phyloP scores from a whole-genome alignment of 106 monocot species.

The Acanthochlamys bracteata region DNA sequence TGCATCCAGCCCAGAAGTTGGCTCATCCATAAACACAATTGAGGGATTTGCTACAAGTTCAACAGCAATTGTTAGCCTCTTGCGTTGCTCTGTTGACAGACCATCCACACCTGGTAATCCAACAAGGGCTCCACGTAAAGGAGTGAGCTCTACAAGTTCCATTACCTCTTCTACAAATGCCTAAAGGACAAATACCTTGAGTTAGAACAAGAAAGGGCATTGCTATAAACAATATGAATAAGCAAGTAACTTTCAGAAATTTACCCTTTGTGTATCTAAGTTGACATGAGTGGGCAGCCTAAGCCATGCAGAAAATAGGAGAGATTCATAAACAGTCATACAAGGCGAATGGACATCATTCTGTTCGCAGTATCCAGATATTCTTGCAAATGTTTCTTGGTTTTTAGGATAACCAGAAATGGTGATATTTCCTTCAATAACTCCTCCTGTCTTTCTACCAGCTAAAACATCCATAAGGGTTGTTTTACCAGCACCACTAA shows the following conservation, averaged over 20 bases:
- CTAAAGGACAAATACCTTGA: conserved; percentile 23
- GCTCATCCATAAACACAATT: conserved; percentile 99
- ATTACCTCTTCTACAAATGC: conserved; percentile 95
- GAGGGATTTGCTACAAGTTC: conserved; percentile 99
- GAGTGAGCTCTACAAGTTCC: conserved; percentile 92
- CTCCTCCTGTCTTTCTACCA: conserved; percentile 94
- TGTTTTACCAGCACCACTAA: conserved; percentile 99
- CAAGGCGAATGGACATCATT: conserved; percentile 99
- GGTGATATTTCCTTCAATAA: conserved; percentile 75
- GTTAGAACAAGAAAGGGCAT: conserved; percentile 1
- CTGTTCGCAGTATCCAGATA: conserved; percentile 97
- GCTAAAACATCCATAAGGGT: conserved; percentile 99
- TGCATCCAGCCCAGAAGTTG: conserved; percentile 98
- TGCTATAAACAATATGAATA: background rate
- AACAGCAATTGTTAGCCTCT: conserved; percentile 93
- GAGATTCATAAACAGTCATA: conserved; percentile 81
- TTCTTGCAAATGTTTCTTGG: conserved; percentile 91
- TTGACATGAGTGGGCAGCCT: conserved; percentile 75
- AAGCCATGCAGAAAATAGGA: conserved; percentile 90
- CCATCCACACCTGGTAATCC: conserved; percentile 89
- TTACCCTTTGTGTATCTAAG: conserved; percentile 54
- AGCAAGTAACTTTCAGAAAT: background rate
- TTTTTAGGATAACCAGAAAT: conserved; percentile 96
- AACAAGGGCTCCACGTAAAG: conserved; percentile 83
- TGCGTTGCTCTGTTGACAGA: conserved; percentile 88